Conservation (phyloP, 306 rosid species). For the Fragaria nilgerrensis region DNA sequence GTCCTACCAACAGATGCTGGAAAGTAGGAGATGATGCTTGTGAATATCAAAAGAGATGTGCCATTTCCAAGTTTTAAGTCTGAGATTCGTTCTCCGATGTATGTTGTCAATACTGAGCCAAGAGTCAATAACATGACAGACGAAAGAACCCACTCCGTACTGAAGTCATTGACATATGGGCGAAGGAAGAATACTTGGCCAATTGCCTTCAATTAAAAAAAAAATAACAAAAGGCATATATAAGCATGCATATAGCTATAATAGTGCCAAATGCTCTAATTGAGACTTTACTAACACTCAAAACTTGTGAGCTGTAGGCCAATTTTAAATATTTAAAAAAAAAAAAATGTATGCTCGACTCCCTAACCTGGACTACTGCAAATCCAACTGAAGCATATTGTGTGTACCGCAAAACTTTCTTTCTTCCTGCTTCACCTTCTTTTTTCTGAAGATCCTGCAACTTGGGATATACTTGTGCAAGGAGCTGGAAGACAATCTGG, state of each 20-base stretch:
- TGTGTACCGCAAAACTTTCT: constrained; percentile 86
- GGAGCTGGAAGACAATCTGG: constrained; percentile 93
- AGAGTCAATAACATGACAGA: constrained; percentile 82
- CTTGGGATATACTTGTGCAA: constrained; percentile 90
- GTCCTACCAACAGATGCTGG: constrained; percentile 97
- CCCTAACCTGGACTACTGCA: constrained; percentile 83
- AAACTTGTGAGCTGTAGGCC: neutral
- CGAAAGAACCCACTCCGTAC: constrained; percentile 72
- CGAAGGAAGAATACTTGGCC: constrained; percentile 95
- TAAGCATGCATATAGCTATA: neutral
- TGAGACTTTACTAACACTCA: neutral
- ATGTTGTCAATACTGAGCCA: constrained; percentile 81
- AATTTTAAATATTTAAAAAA: neutral
- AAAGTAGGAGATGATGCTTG: constrained; percentile 93
- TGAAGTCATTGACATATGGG: constrained; percentile 87
- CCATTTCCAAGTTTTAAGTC: constrained; percentile 97
- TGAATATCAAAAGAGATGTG: constrained; percentile 93
- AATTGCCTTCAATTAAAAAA: constrained; percentile 56
- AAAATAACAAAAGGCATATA: constrained; percentile 5
- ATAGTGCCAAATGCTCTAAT: neutral
- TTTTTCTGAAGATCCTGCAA: constrained; percentile 91
- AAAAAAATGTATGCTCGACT: constrained; percentile 5
- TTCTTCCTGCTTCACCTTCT: constrained; percentile 97
- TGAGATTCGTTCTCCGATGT: constrained; percentile 81
- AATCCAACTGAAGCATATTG: constrained; percentile 95